Percentiles rank a stretch among this genome's conserved stretches.
Evolutionary conservation across 345 rosid genomes (phyloP).

Genomic region (Mangifera indica): DNA sequence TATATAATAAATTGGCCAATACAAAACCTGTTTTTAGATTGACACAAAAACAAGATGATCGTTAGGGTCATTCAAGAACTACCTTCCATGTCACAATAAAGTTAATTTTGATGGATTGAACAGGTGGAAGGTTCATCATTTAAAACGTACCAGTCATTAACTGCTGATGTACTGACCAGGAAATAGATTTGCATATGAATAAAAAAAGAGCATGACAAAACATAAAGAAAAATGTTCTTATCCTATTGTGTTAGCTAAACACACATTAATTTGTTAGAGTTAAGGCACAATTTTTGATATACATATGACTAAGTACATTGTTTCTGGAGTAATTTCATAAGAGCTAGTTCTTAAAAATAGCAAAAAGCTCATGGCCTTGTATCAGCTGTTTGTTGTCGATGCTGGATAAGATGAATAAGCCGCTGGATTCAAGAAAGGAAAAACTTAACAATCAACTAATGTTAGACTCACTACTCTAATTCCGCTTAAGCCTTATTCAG

Average conservation of each 20-base stretch:
- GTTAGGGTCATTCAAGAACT: not conserved
- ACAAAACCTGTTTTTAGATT: not conserved
- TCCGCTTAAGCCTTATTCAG: not conserved
- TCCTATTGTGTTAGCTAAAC: not conserved
- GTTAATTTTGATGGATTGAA: not conserved
- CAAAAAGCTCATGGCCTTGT: not conserved
- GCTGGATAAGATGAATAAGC: not conserved
- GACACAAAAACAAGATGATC: too few species aligned
- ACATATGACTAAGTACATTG: too few species aligned
- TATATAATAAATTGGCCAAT: not conserved
- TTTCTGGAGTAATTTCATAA: not conserved
- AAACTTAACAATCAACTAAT: not conserved
- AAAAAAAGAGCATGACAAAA: too few species aligned
- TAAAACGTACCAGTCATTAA: not conserved
- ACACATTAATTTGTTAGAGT: not conserved
- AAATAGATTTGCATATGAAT: too few species aligned
- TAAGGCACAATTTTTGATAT: not conserved
- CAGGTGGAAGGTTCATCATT: not conserved
- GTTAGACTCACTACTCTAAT: not conserved
- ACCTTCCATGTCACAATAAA: not conserved
- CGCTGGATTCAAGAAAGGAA: not conserved
- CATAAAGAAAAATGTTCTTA: too few species aligned
- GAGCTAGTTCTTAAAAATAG: not conserved
- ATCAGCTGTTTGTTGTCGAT: not conserved
- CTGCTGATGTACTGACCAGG: too few species aligned